Evolutionary conservation across 305 asterid genomes (phyloP).

Genomic region (Euphrasia arctica): DNA sequence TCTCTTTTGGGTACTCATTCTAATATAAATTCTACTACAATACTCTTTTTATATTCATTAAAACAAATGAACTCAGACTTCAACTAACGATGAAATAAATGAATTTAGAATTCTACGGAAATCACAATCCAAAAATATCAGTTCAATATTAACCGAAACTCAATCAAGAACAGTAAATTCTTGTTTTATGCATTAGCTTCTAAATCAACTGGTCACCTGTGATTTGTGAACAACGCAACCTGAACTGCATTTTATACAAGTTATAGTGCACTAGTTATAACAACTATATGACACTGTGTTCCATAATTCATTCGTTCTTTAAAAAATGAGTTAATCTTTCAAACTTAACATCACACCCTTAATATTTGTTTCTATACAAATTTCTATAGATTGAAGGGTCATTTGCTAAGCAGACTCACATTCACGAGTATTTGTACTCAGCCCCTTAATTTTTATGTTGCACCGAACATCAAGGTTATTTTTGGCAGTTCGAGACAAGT

Average conservation of each 20-base stretch:
- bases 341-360: not conserved
- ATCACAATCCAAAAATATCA: not conserved
- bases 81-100: not conserved
- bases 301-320: not conserved
- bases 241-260: not conserved
- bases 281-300: not conserved
- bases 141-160: not conserved
- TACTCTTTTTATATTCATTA: not conserved
- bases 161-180: not conserved
- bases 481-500: not conserved
- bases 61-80: not conserved
- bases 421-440: too few relatives aligned
- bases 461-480: not conserved
- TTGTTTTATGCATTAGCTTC: not conserved
- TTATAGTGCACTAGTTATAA: not conserved
- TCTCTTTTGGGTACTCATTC: not conserved
- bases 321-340: not conserved
- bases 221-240: not conserved
- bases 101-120: not conserved
- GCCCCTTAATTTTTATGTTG: too few relatives aligned
- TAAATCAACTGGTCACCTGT: not conserved
- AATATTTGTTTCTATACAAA: not conserved
- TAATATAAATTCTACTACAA: constrained; percentile 1
- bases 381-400: not conserved
- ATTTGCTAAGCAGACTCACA: not conserved